These are phyloP conservation scores for Chimonanthus praecox DNA, from an alignment of 164 flowering plant genomes.

Conservation along the genomic window DNA sequence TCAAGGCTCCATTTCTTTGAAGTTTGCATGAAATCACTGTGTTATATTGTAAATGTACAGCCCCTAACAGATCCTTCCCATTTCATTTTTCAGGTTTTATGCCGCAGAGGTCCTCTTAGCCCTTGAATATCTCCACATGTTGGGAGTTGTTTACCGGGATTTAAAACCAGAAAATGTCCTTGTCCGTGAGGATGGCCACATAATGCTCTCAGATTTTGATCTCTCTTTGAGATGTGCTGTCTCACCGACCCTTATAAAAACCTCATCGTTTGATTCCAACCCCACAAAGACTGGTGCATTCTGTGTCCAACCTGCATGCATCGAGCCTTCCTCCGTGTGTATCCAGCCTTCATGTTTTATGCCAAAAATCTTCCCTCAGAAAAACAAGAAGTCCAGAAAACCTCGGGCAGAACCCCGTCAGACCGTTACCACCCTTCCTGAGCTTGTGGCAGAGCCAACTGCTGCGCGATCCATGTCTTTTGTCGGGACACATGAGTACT, in stretches of 20 bases:
- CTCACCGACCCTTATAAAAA: conserved; percentile 61
- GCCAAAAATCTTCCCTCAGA: conserved; percentile 56
- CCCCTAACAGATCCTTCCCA: background rate
- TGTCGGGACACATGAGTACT: conserved; percentile 74
- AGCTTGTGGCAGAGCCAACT: conserved; percentile 82
- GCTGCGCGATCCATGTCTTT: conserved; percentile 82
- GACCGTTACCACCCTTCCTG: conserved; percentile 42
- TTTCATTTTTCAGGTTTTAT: conserved; percentile 46
- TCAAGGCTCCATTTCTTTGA: background rate
- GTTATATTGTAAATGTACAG: background rate
- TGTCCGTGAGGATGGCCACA: conserved; percentile 82
- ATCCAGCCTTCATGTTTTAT: conserved; percentile 76
- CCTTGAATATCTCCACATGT: conserved; percentile 80
- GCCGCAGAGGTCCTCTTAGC: conserved; percentile 79
- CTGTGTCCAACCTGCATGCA: conserved; percentile 66
- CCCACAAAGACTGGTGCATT: conserved; percentile 46
- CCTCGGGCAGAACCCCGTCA: conserved; percentile 31
- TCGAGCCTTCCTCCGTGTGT: conserved; percentile 59
- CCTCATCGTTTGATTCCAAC: conserved; percentile 38
- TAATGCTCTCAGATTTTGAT: conserved; percentile 85
- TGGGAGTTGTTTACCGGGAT: conserved; percentile 77
- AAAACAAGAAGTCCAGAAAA: conserved; percentile 43
- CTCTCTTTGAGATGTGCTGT: conserved; percentile 69
- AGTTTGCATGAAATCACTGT: background rate
- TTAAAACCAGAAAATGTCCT: conserved; percentile 81